phyloP scores from a whole-genome alignment of 2,329 filamentous ascomycete genomes.

The Monosporascus sp. region DNA sequence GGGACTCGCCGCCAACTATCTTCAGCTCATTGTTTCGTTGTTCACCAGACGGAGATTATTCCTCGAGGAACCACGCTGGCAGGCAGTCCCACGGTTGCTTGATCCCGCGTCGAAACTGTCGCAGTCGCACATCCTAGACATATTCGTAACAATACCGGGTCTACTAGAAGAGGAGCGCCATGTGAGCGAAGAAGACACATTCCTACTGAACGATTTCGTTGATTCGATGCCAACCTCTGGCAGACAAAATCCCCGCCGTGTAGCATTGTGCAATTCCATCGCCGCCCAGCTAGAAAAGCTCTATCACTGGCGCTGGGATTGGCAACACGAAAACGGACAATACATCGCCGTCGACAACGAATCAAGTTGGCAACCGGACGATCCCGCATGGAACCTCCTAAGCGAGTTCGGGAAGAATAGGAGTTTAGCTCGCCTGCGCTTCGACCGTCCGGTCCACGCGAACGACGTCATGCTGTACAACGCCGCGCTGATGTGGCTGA shows the following conservation, averaged over 20 bases:
- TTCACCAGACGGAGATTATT: conserved; percentile 11
- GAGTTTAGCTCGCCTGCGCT: conserved; percentile 4
- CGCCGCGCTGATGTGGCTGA: conserved; percentile 10
- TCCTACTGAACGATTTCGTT: too few species aligned
- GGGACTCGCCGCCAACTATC: neutral
- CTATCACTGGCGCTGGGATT: conserved; percentile 14
- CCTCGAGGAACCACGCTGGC: conserved; percentile 11
- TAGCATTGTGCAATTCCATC: conserved; percentile 4
- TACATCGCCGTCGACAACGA: conserved; percentile 2
- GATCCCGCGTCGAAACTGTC: conserved; percentile 8
- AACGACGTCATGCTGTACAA: conserved; percentile 15
- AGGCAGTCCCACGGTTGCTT: conserved; percentile 9
- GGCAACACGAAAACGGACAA: conserved; percentile 10
- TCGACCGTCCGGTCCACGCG: conserved; percentile 7
- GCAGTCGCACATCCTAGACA: conserved; percentile 12
- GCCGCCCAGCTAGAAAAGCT: conserved; percentile 9
- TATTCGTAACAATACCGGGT: conserved; percentile 12
- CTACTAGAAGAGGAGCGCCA: conserved; percentile 8
- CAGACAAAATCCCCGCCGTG: neutral
- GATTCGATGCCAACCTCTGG: too few species aligned
- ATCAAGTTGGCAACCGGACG: conserved; percentile 1
- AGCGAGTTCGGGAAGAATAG: neutral
- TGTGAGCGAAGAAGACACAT: conserved; percentile 1
- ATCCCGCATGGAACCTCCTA: neutral
- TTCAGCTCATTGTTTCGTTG: conserved; percentile 10